Percentiles rank a stretch among this genome's conserved stretches.
phyloP scores from a whole-genome alignment of 2,329 filamentous ascomycete species.

The Aspergillus amoenus region DNA sequence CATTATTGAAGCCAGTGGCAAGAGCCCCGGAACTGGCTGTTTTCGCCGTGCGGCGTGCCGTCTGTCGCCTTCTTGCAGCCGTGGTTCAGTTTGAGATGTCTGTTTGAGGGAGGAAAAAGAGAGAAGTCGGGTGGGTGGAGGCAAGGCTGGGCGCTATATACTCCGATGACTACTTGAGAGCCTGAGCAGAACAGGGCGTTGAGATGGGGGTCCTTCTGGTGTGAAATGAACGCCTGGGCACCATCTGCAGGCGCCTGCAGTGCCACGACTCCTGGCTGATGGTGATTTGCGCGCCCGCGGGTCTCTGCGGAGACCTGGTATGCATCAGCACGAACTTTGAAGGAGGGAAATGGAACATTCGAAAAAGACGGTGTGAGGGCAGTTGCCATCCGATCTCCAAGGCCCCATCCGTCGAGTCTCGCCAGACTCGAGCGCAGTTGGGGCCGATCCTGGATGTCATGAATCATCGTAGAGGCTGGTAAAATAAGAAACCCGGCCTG shows the following conservation, averaged over 20 bases:
- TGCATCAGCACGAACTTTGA: too few relatives aligned
- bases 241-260: neutral
- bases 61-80: neutral
- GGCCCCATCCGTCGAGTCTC: too few relatives aligned
- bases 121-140: neutral
- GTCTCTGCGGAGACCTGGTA: too few relatives aligned
- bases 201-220: neutral
- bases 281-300: too few relatives aligned
- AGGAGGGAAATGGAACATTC: neutral
- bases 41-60: neutral
- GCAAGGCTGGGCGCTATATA: constrained; percentile 4
- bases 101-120: neutral
- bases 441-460: neutral
- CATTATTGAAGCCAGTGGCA: neutral
- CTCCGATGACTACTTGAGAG: neutral
- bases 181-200: neutral
- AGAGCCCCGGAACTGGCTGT: neutral
- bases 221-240: neutral
- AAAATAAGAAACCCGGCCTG: neutral
- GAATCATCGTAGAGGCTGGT: constrained; percentile 1
- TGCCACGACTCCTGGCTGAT: neutral
- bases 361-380: neutral
- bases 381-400: neutral
- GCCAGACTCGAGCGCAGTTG: neutral
- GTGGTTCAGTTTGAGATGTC: neutral